Evolutionary conservation across 2,329 filamentous ascomycete genomes (phyloP), one percentile per base, ranked within the genome.

Genomic region (Aspergillus sp.): DNA sequence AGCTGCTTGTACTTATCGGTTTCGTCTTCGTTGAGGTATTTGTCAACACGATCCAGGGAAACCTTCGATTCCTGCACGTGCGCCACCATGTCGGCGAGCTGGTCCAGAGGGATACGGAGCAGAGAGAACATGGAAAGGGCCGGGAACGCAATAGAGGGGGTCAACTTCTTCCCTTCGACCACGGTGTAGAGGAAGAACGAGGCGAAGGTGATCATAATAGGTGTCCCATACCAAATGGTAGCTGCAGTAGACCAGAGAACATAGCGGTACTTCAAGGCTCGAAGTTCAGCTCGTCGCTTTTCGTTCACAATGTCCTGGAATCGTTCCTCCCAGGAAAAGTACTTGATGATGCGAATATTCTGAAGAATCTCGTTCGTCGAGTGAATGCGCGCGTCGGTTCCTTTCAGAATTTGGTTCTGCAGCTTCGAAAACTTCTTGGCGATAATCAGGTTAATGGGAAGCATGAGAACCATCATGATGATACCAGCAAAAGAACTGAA

Each of bases 341-440:
- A 99, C 73, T 99, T 99, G 84, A 99, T 98, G 72, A 99, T 97
- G 52, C 95, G 87, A 64, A 99, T 98, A 68, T 98, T 99, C 70
- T 96, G 93, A 27, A 99, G 80, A 7, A 98, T 90, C 75, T 99
- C 95, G 72, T 99, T 99, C 5, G 95, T 99, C 4, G 92, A 89
- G 70, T 97, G 91, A 62, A 99, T 98, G 53, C 95, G 88, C 70
- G 95, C 95, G 76, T 99, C 95, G 3, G 95, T 99, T 19, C 92
- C 92, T 52, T 90, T 86, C 78, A 98, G 87, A 68, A 99, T 98
- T 64, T 86, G 85, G 77, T 96, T 96, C 71, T 97, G 95, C 2
- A 91, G 91, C 52, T 83, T 84, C 64, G 88, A 88, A 77, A 99
- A 99, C 45, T 88, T 90, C 69, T 86, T 88, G 12, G 93, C 92